These are phyloP conservation scores for Ustilago trichophora DNA, from an alignment of 1,284 basidiomycete species.

Conservation along the genomic window DNA sequence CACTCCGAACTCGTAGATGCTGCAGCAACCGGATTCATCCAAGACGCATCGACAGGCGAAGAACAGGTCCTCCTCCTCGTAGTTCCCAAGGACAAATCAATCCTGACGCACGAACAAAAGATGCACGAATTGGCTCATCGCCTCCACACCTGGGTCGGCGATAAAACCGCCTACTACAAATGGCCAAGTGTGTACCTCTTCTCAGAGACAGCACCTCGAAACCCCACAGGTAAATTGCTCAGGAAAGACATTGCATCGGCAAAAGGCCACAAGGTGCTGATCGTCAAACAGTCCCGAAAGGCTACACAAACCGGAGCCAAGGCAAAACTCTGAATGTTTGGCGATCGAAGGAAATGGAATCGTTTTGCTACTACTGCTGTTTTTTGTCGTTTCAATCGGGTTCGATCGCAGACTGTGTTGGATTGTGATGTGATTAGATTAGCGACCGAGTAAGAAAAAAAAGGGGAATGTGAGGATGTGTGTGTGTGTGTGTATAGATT, in stretches of 20 bases:
- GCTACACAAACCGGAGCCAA: background rate
- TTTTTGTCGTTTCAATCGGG: too few species aligned
- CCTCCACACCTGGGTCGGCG: slow-evolving; percentile 36
- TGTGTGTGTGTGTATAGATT: background rate
- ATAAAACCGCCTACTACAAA: slow-evolving; percentile 52
- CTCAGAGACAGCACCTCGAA: slow-evolving; percentile 21
- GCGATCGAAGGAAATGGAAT: too few species aligned
- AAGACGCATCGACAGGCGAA: slow-evolving; percentile 29
- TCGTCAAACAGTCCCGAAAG: slow-evolving; percentile 27
- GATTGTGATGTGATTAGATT: background rate
- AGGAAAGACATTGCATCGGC: slow-evolving; percentile 37
- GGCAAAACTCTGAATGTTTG: slow-evolving; percentile 21
- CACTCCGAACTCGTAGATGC: slow-evolving; percentile 45
- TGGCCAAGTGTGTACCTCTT: slow-evolving; percentile 45
- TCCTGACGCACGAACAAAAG: slow-evolving; percentile 12
- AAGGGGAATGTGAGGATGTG: background rate
- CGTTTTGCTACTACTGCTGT: too few species aligned
- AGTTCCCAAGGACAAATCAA: slow-evolving; percentile 32
- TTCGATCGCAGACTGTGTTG: too few species aligned
- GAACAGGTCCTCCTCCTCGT: slow-evolving; percentile 40
- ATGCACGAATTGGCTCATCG: slow-evolving; percentile 26
- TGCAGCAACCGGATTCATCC: slow-evolving; percentile 28
- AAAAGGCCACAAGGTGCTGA: slow-evolving; percentile 20
- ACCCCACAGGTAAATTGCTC: slow-evolving; percentile 43
- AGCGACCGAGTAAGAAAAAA: background rate